Percentiles rank a stretch among this genome's conserved stretches.
Evolutionary conservation across 2,329 filamentous ascomycete species (phyloP).

Genomic region (Penicillium hesseltinei): DNA sequence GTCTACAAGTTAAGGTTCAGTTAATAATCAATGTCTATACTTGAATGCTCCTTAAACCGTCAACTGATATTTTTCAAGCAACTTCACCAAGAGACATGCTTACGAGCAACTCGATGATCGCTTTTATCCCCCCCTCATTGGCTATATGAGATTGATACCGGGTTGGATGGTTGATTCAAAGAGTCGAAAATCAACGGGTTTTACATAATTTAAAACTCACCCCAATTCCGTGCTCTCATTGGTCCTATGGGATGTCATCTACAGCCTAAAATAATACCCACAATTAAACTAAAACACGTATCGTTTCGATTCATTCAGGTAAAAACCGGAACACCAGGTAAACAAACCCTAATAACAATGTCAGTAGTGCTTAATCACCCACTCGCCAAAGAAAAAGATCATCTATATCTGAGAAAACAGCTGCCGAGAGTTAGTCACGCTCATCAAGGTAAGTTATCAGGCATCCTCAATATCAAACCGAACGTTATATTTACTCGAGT

Average conservation of each 20-base stretch:
- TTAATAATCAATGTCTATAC: not conserved
- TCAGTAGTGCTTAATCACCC: not conserved
- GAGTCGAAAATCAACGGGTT: not conserved
- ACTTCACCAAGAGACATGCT: not conserved
- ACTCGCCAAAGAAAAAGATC: not conserved
- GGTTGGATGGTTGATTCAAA: not conserved
- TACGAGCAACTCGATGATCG: not conserved
- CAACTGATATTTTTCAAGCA: not conserved
- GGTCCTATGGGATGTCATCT: not conserved
- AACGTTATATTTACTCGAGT: not conserved
- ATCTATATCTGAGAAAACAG: no score
- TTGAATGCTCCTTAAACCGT: not conserved
- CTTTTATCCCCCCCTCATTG: not conserved
- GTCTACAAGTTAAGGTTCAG: not conserved
- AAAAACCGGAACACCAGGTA: not conserved
- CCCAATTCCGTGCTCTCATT: not conserved
- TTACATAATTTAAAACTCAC: no score
- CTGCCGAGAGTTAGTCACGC: not conserved
- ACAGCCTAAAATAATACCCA: not conserved
- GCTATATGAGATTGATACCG: not conserved
- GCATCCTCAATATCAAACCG: slow-evolving; percentile 5
- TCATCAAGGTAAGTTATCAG: not conserved
- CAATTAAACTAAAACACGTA: not conserved
- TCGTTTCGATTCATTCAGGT: not conserved
- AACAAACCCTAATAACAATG: not conserved